Base-by-base conservation (phyloP, 441 rosid species). In the Syzygium syzygioides region DNA sequence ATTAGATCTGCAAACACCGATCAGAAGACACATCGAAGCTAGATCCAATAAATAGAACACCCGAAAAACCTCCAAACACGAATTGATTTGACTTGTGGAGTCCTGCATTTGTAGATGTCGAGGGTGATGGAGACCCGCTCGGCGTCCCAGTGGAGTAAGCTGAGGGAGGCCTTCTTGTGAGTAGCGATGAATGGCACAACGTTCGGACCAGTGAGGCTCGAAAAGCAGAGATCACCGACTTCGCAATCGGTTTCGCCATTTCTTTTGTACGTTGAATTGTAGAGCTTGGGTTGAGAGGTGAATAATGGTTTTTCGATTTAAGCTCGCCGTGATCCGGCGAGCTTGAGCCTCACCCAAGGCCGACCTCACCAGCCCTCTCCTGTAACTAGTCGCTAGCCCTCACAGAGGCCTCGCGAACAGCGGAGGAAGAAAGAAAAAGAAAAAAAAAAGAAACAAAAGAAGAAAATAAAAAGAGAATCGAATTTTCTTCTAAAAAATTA, bases 31-130 rank as follows among this genome's bases (percentile, higher is more conserved):
- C 56, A 17, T 6, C 56, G 23, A 55, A 55, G 32, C n/a, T 7
- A 12, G 28, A 18, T 55, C 56, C 37, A 19, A 5, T 14, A 28
- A 54, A 3, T 28, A 23, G 11, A 34, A 23, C 15, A 4, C 60
- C 59, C 1, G 53, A 37, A 30, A 83, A 53, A 37, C 86, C 37
- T 34, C 30, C 14, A 28, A 28, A 48, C 13, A 5, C 20, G 52
- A 57, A 20, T 9, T 37, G 55, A n/a, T 10, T 45, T 12, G 37
- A 89, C 90, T 56, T 83, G 95, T 99, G 98, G 92, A 86, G 96
- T 93, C 91, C 99, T 98, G 89, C 95, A 98, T 57, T 97, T 97
- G 92, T 96, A 96, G 93, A 97, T 94, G 87, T 97, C 98, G 85
- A 93, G 87, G 71, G 98, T 93, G 87, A 97, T 97, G 62, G 91